A percentile compares a stretch with the other conserved stretches of the same genome.
Conservation (phyloP, 208 protist species). For the Acanthamoeba castellanii region DNA sequence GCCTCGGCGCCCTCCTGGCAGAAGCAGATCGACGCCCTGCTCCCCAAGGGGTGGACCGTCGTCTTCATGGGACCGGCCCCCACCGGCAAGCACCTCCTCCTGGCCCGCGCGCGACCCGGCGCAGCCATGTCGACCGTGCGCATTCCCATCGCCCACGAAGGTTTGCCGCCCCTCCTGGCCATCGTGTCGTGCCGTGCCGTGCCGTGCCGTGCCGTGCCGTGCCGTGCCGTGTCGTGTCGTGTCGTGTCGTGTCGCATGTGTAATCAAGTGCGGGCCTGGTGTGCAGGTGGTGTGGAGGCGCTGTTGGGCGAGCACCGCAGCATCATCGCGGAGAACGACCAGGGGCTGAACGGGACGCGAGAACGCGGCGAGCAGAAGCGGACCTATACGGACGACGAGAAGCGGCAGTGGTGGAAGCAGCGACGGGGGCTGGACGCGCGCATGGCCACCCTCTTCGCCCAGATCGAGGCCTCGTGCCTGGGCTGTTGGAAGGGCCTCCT, state of each 20-base stretch:
- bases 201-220: no score
- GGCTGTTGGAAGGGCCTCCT: slow-evolving; percentile 61
- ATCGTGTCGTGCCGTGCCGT: no score
- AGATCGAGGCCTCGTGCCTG: slow-evolving; percentile 21
- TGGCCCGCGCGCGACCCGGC: background rate
- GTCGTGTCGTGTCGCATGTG: no score
- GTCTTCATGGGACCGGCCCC: slow-evolving; percentile 11
- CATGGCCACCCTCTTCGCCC: slow-evolving; percentile 23
- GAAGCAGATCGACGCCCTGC: slow-evolving; percentile 50
- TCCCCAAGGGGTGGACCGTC: slow-evolving; percentile 32
- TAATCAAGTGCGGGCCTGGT: background rate
- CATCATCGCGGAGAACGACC: slow-evolving; percentile 3
- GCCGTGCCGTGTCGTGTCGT: no score
- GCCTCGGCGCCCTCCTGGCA: background rate
- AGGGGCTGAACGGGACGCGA: background rate
- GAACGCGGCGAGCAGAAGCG: background rate
- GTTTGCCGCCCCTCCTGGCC: background rate
- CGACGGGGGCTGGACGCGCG: slow-evolving; percentile 18
- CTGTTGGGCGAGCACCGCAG: background rate
- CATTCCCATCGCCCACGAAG: slow-evolving; percentile 37
- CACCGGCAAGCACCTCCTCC: slow-evolving; percentile 39
- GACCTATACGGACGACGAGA: slow-evolving; percentile 50
- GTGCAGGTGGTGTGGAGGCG: background rate
- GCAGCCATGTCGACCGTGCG: background rate
- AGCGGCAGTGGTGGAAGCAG: slow-evolving; percentile 54